Evolutionary conservation across 306 rosid genomes (phyloP), one percentile per base, ranked within the genome.

Genomic region (Prunus campanulata): DNA sequence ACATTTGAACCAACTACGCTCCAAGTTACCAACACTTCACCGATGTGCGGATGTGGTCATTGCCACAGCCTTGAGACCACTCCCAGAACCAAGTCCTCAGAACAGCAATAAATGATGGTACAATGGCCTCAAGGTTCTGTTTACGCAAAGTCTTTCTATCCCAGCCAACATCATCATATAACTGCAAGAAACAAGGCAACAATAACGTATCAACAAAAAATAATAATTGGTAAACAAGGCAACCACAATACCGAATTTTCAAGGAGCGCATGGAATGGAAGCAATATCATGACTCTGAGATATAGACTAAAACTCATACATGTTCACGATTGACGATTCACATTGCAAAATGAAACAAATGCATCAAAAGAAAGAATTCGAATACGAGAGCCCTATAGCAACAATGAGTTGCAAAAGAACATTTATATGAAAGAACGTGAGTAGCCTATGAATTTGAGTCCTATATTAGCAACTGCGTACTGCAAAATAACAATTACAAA

Each of bases 41-140:
- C 6, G 0, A 32, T 32, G 39, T 32, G 0, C 7, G 7, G 0
- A 32, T 5, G 39, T 32, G 1, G 39, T 1, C 7, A 32, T 32
- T 32, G 39, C 7, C 7, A 32, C 39, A 32, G 0, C 7, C 1
- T 32, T 32, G 39, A 32, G 7, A 5, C 39, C 39, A 0, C 7
- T 32, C 7, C 0, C 0, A 32, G 39, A 32, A 32, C 39, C 39
- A 32, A 32, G 7, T 92, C 86, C 99, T 91, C 84, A 92, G 80
- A 85, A 91, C 82, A 78, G 92, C 97, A 73, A 93, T 87, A 88
- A 88, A 92, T 63, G 97, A 93, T 3, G 93, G 96, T 73, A 91
- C 72, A 85, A 92, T 87, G 75, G 90, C 86, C 90, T 92, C 97
- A 73, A 95, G 87, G 84, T 95, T 92, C 81, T 74, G 84, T 74